These are phyloP conservation scores for Babesia caballi DNA, from an alignment of 169 alveolate genomes.

Conservation along the genomic window DNA sequence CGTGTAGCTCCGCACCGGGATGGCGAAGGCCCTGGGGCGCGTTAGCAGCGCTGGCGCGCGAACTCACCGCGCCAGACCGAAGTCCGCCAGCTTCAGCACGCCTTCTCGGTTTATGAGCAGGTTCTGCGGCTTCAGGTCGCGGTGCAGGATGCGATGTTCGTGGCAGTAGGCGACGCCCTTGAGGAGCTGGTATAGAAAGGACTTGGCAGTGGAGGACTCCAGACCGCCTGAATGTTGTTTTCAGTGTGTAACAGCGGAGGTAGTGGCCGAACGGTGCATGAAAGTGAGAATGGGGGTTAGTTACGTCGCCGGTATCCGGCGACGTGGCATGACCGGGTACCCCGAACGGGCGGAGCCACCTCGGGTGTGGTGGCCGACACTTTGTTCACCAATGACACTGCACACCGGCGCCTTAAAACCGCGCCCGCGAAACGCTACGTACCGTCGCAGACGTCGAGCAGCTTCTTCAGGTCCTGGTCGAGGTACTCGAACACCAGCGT, in stretches of 20 bases:
- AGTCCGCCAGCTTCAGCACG: constrained; percentile 96
- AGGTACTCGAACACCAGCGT: constrained; percentile 97
- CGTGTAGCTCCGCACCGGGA: constrained; percentile 96
- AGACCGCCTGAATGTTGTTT: constrained; percentile 72
- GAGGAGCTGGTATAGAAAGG: constrained; percentile 93
- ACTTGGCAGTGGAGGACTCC: constrained; percentile 84
- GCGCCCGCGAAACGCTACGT: too few species aligned
- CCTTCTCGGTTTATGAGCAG: constrained; percentile 91
- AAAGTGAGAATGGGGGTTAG: too few species aligned
- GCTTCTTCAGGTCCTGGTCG: constrained; percentile 96
- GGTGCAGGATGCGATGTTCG: constrained; percentile 95
- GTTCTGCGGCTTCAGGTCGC: constrained; percentile 99
- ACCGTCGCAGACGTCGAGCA: constrained; percentile 90
- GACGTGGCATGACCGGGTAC: too few species aligned
- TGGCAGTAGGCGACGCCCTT: constrained; percentile 98
- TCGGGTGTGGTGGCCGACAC: too few species aligned
- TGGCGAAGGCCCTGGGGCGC: constrained; percentile 90
- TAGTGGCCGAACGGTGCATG: too few species aligned
- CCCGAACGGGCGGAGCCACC: too few species aligned
- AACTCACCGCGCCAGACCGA: constrained; percentile 93
- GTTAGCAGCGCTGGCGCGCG: not conserved
- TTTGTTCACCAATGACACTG: too few species aligned
- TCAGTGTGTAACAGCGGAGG: too few species aligned
- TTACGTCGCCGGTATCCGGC: too few species aligned
- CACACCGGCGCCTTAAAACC: too few species aligned